These are phyloP conservation scores for Fragaria iinumae DNA, from an alignment of 306 rosid genomes.

Conservation along the genomic window DNA sequence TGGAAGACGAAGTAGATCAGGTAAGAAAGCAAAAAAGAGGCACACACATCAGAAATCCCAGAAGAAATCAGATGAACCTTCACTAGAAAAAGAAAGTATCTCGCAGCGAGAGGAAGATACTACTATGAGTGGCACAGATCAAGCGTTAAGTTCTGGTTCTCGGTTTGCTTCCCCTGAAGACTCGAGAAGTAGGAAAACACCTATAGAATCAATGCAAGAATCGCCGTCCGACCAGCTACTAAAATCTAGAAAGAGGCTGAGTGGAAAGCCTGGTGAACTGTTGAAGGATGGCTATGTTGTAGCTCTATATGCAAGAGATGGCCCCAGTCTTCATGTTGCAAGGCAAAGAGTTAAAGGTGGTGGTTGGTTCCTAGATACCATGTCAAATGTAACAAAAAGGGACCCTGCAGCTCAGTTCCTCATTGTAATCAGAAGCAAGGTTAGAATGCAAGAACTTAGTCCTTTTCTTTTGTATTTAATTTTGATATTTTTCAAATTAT, in stretches of 20 bases:
- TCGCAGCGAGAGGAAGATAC: constrained; percentile 76
- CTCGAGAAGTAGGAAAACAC: constrained; percentile 77
- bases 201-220: constrained; percentile 68
- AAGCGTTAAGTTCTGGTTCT: constrained; percentile 82
- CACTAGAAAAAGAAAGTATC: constrained; percentile 67
- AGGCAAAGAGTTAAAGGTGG: constrained; percentile 95
- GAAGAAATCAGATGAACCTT: constrained; percentile 61
- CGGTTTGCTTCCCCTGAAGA: constrained; percentile 70
- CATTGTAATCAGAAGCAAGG: constrained; percentile 83
- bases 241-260: constrained; percentile 53
- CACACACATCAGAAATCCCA: constrained; percentile 73
- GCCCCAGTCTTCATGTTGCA: constrained; percentile 66
- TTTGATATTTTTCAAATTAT: constrained; percentile 5
- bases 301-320: constrained; percentile 75
- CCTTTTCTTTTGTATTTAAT: constrained; percentile 10
- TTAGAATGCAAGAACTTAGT: constrained; percentile 31
- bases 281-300: constrained; percentile 85
- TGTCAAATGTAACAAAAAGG: constrained; percentile 82
- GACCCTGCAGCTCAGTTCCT: constrained; percentile 98
- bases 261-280: constrained; percentile 70
- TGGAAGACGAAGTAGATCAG: constrained; percentile 84
- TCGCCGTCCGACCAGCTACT: constrained; percentile 46
- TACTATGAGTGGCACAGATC: constrained; percentile 94
- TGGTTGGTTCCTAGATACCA: constrained; percentile 85
- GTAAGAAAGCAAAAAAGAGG: constrained; percentile 94